Evolutionary conservation across 768 basidiomycete species (phyloP), one percentile per base, ranked within the genome.

Genomic region (Leccinum obscurum): DNA sequence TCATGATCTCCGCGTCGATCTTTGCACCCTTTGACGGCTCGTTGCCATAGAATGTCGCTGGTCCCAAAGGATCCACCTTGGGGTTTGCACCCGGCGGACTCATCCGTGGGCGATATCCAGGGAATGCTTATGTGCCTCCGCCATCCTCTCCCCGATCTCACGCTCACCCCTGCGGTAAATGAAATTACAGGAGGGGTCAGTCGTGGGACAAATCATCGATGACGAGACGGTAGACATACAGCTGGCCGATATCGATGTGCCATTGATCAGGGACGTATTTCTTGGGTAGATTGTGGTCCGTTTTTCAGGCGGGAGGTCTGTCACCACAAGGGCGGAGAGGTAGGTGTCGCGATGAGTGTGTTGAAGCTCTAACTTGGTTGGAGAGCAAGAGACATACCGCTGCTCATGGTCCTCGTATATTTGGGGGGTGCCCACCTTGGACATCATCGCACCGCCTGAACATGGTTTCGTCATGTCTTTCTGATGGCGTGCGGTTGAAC

Each of bases 11-110:
- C 4, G 82, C 81, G 65, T 87, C 86, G n/a, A 85, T 77, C 66
- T 81, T 70, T 1, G 85, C 86, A 0, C 85, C 85, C 41, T 78
- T 72, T 0, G 84, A 85, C 0, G 86, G 85, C 61, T 85, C 73
- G 63, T 87, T 79, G 0, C 85, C 83, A 56, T 86, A 85, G 14
- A 75, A 68, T 17, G 68, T 70, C 1, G 84, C 84, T 10, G 81
- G 82, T 50, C 76, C 77, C 28, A 81, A 67, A 13, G 85, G 84
- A 57, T 85, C 78, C 0, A 71, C 69, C 32, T 75, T 68, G 0
- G 77, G 77, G 46, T 76, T 67, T 6, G 65, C 63, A 53, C 63
- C 66, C 54, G 59, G 72, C 54, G 59, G 72, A 58, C 44, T 77
- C 72, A 17, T 30, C 68, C 46, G 32, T 62, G 76, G 55, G 68